Percentiles rank a stretch among this genome's conserved stretches.
Conservation (phyloP, 768 basidiomycete species). For the Suillus fuscotomentosus region DNA sequence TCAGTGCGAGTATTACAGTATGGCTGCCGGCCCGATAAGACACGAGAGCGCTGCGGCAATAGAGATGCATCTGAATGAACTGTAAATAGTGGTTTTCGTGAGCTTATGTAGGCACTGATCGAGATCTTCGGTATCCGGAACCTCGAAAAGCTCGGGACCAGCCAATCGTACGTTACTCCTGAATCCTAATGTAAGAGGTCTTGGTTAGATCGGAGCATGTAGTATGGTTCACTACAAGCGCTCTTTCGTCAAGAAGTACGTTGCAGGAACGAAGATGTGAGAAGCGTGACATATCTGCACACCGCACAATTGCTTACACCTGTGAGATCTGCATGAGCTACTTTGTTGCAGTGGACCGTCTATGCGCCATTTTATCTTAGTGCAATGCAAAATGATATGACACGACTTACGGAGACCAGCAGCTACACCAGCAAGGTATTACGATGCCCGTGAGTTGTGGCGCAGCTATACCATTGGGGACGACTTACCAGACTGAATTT, state of each 20-base stretch:
- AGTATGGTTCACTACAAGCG: background rate
- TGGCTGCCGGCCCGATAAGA: background rate
- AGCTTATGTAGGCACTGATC: too few species aligned
- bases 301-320: background rate
- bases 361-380: background rate
- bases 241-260: background rate
- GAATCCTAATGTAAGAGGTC: conserved; percentile 10
- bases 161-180: conserved; percentile 29
- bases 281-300: background rate
- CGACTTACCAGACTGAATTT: conserved; percentile 1
- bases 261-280: background rate
- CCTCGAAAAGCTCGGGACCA: conserved; percentile 27
- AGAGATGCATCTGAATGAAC: conserved; percentile 16
- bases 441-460: background rate
- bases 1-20: conserved; percentile 4
- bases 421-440: conserved; percentile 7
- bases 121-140: conserved; percentile 11
- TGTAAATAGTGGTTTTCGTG: conserved; percentile 4
- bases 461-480: background rate
- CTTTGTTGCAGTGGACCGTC: background rate
- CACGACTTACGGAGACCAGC: conserved; percentile 4
- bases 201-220: background rate
- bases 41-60: background rate
- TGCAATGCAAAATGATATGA: background rate
- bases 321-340: conserved; percentile 3